Conservation (phyloP, 495 filamentous ascomycete species). For the Tuber melanosporum region DNA sequence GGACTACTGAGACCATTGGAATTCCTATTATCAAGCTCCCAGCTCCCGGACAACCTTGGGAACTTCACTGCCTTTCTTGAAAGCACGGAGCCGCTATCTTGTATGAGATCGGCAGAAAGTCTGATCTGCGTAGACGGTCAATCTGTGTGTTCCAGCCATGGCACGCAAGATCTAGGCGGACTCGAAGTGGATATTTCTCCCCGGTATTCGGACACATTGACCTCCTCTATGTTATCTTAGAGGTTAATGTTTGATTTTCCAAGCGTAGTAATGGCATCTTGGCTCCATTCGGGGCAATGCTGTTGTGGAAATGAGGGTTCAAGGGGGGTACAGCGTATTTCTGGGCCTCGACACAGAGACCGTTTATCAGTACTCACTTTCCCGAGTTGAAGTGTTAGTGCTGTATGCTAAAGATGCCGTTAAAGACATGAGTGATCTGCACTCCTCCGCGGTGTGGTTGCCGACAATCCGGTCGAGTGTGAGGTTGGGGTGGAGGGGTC, state of each 20-base stretch:
- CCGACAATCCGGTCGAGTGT: slow-evolving; percentile 55
- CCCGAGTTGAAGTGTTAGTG: slow-evolving; percentile 55
- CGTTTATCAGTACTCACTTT: slow-evolving; percentile 44
- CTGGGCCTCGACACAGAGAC: slow-evolving; percentile 51
- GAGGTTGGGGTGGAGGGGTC: slow-evolving; percentile 53
- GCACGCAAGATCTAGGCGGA: slow-evolving; percentile 49
- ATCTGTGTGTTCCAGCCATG: slow-evolving; percentile 50
- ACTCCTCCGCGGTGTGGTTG: slow-evolving; percentile 54
- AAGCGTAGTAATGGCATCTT: slow-evolving; percentile 50
- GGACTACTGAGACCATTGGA: slow-evolving; percentile 48
- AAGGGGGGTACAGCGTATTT: slow-evolving; percentile 50
- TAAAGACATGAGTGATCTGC: slow-evolving; percentile 52
- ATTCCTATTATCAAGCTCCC: slow-evolving; percentile 54
- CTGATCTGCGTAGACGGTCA: slow-evolving; percentile 54
- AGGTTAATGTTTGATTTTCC: slow-evolving; percentile 51
- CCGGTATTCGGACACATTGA: slow-evolving; percentile 54
- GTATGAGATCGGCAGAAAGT: slow-evolving; percentile 51
- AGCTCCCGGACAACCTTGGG: slow-evolving; percentile 46
- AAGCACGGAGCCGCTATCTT: slow-evolving; percentile 46
- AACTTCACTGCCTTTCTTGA: slow-evolving; percentile 42
- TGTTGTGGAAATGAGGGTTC: too few relatives aligned
- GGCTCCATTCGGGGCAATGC: slow-evolving; percentile 43
- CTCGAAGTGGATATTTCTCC: slow-evolving; percentile 44
- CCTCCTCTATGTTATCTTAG: slow-evolving; percentile 53
- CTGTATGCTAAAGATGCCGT: slow-evolving; percentile 54